Conservation (phyloP, 2,329 filamentous ascomycete genomes). For the Sporothrix protearum region DNA sequence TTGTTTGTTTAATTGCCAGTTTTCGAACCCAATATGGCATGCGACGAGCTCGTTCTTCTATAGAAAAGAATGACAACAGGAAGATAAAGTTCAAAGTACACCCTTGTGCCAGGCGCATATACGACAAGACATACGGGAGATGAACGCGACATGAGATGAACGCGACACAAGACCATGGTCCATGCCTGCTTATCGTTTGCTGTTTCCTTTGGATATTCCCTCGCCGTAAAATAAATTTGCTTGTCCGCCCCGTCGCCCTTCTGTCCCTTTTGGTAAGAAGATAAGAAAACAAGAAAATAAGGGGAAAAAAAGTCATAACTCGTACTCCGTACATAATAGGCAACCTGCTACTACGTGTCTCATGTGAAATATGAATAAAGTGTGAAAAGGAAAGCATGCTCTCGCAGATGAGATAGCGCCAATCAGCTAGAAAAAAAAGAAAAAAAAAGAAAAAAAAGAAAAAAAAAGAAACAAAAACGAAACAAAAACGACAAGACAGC, state of each 20-base stretch:
- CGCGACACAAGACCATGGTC: neutral
- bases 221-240: neutral
- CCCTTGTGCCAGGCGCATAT: neutral
- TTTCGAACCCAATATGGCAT: slow-evolving; percentile 3
- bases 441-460: neutral
- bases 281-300: neutral
- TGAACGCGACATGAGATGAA: neutral
- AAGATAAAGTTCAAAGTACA: neutral
- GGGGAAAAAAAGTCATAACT: neutral
- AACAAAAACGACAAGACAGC: neutral
- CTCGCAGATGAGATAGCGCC: neutral
- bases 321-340: neutral
- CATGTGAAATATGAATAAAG: neutral
- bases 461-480: neutral
- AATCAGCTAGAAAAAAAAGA: neutral
- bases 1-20: neutral
- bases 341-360: neutral
- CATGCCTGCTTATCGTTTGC: neutral
- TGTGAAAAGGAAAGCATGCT: neutral
- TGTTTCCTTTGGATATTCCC: neutral
- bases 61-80: neutral
- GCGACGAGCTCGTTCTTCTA: neutral
- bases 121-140: neutral
- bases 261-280: neutral
- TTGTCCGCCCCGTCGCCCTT: neutral